A percentile compares a stretch with the other conserved stretches of the same genome.
Conservation (phyloP, 139 green algal genomes). For the Chlorella sp. region DNA sequence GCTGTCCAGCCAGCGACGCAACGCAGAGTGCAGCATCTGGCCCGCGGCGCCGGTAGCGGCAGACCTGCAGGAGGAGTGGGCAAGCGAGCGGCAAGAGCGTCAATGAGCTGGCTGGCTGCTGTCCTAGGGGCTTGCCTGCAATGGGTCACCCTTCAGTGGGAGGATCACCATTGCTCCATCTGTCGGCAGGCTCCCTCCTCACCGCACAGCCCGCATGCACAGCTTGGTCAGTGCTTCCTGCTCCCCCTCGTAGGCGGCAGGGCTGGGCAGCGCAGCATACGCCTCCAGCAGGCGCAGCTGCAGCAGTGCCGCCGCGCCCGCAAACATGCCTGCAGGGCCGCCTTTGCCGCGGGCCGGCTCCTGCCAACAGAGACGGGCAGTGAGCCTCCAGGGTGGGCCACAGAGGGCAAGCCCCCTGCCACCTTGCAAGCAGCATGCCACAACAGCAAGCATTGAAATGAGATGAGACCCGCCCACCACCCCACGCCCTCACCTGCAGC, state of each 20-base stretch:
- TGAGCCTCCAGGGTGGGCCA: no score
- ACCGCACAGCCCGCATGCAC: slow-evolving; percentile 62
- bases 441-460: not conserved
- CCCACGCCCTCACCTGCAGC: slow-evolving; percentile 22
- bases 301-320: slow-evolving; percentile 66
- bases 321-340: slow-evolving; percentile 53
- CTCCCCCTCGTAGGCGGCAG: slow-evolving; percentile 47
- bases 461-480: not conserved
- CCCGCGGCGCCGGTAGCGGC: slow-evolving; percentile 3
- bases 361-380: slow-evolving; percentile 12
- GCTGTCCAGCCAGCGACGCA: slow-evolving; percentile 47
- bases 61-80: not conserved
- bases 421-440: not conserved
- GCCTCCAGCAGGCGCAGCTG: slow-evolving; percentile 78
- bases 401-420: no score
- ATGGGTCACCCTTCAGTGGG: no score
- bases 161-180: no score
- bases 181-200: not conserved
- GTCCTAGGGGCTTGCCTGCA: no score
- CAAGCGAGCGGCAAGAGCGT: no score
- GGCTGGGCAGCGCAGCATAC: slow-evolving; percentile 65
- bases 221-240: slow-evolving; percentile 66
- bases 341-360: slow-evolving; percentile 52
- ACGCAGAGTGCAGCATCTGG: slow-evolving; percentile 25
- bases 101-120: no score